Evolutionary conservation across 2,329 filamentous ascomycete species (phyloP).

Genomic region (Xylaria sp.): DNA sequence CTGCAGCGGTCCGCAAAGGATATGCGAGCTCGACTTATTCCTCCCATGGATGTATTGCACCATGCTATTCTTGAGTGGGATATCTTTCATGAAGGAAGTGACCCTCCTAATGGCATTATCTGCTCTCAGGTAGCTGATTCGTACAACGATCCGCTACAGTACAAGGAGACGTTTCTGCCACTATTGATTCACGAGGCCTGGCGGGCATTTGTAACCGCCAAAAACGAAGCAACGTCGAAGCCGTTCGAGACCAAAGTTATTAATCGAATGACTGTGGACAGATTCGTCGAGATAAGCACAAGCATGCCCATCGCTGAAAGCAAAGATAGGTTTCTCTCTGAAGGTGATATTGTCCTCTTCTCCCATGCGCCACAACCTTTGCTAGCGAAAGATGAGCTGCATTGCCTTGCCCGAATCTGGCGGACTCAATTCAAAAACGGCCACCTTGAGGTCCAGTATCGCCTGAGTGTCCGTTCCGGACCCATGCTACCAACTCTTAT

Average conservation of each 20-base stretch:
- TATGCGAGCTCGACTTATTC: constrained; percentile 86
- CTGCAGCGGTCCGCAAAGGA: constrained; percentile 81
- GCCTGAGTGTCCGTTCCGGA: constrained; percentile 64
- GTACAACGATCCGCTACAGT: constrained; percentile 70
- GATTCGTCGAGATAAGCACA: constrained; percentile 86
- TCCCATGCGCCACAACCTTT: constrained; percentile 69
- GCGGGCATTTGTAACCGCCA: constrained; percentile 85
- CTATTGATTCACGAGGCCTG: constrained; percentile 89
- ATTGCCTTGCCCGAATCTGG: constrained; percentile 82
- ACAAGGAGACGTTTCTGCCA: constrained; percentile 86
- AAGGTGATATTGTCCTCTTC: constrained; percentile 85
- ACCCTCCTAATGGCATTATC: constrained; percentile 69
- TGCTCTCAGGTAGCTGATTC: constrained; percentile 73
- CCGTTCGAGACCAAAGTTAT: constrained; percentile 83
- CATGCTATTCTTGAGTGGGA: constrained; percentile 88
- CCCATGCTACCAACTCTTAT: constrained; percentile 58
- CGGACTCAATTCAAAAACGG: constrained; percentile 76
- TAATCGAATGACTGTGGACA: constrained; percentile 84
- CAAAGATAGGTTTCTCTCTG: constrained; percentile 66
- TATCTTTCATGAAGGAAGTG: constrained; percentile 83
- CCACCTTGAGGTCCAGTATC: constrained; percentile 77
- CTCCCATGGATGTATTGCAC: constrained; percentile 80
- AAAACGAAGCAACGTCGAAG: constrained; percentile 76
- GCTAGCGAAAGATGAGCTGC: constrained; percentile 57
- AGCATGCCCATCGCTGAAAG: constrained; percentile 66